Conservation (phyloP, 2,329 filamentous ascomycete species). For the Cadophora luteo-olivacea region DNA sequence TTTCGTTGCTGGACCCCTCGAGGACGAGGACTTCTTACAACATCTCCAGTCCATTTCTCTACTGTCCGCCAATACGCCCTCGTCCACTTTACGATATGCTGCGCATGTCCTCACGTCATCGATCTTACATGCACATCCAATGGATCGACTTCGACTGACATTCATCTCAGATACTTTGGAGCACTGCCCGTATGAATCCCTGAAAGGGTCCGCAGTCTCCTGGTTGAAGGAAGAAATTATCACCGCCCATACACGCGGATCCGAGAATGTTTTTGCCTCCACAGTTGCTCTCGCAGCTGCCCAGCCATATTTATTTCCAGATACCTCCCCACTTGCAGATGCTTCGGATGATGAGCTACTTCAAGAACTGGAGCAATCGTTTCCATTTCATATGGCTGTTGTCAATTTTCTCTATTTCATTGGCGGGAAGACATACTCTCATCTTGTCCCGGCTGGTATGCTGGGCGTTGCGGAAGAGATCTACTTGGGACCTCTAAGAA, state of each 20-base stretch:
- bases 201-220: conserved; percentile 67
- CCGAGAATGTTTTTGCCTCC: conserved; percentile 53
- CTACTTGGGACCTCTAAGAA: conserved; percentile 61
- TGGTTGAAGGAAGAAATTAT: conserved; percentile 71
- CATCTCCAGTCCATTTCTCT: conserved; percentile 59
- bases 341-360: conserved; percentile 51
- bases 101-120: conserved; percentile 46
- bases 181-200: conserved; percentile 66
- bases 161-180: conserved; percentile 71
- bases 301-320: conserved; percentile 68
- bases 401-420: conserved; percentile 67
- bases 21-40: conserved; percentile 57
- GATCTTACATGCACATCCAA: conserved; percentile 60
- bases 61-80: conserved; percentile 49
- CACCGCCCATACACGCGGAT: conserved; percentile 43
- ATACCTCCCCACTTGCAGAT: conserved; percentile 55
- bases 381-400: conserved; percentile 63
- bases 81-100: conserved; percentile 44
- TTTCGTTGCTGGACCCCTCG: conserved; percentile 46
- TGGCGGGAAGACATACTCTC: conserved; percentile 53
- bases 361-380: conserved; percentile 59
- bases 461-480: conserved; percentile 62
- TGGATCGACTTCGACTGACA: conserved; percentile 62
- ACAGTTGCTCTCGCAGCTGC: conserved; percentile 63
- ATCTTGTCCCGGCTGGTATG: conserved; percentile 62